Conservation (phyloP, 208 protist genomes). For the Wallacemonas sp. region DNA sequence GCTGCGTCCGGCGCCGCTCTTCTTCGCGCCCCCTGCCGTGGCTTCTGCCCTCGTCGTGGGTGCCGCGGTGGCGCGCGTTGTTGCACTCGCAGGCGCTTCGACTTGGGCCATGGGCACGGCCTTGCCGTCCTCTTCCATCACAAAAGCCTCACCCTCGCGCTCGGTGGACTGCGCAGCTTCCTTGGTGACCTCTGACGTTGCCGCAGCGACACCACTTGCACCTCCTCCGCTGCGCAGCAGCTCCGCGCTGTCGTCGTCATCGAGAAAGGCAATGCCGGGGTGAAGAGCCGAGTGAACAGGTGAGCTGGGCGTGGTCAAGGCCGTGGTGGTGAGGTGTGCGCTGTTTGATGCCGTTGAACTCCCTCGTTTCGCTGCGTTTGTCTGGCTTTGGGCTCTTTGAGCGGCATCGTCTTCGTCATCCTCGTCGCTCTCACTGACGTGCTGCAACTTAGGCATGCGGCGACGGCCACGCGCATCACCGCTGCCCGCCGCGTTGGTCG, state of each 20-base stretch:
- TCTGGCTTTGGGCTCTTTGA: too few species aligned
- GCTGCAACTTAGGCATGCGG: neutral
- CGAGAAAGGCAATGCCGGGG: conserved; percentile 2
- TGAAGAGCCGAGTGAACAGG: neutral
- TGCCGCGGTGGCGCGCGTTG: neutral
- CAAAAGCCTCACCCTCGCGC: too few species aligned
- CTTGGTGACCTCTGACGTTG: too few species aligned
- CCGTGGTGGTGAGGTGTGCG: neutral
- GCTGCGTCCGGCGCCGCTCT: neutral
- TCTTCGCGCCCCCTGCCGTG: neutral
- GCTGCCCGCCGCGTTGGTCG: too few species aligned
- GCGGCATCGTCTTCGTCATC: neutral
- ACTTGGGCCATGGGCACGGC: neutral
- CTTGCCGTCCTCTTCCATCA: conserved; percentile 1
- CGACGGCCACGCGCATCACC: too few species aligned
- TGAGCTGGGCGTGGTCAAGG: neutral
- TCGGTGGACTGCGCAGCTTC: too few species aligned
- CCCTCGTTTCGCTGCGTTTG: too few species aligned
- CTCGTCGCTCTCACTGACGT: conserved; percentile 11
- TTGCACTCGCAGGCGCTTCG: neutral
- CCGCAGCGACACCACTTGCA: neutral
- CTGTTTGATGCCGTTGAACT: too few species aligned
- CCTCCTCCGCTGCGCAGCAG: neutral
- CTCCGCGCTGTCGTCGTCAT: conserved; percentile 3
- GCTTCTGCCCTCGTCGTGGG: neutral